phyloP scores from a whole-genome alignment of 768 basidiomycete species.

The Pleurotus djamor region DNA sequence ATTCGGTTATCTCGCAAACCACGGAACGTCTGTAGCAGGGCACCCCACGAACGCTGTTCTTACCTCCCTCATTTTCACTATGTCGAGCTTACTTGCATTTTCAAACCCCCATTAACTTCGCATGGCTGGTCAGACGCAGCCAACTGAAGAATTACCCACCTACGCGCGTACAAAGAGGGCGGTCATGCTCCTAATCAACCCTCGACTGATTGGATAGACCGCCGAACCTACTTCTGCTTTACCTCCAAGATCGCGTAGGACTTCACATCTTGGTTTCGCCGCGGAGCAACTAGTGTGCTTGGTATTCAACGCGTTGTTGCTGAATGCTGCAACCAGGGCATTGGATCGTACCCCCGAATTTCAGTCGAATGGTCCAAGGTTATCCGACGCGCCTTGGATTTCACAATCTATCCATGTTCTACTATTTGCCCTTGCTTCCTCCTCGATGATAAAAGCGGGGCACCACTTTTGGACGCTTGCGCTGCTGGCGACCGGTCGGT shows the following conservation, averaged over 20 bases:
- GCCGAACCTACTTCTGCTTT: conserved; percentile 20
- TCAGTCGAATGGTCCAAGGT: neutral
- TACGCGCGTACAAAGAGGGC: conserved; percentile 25
- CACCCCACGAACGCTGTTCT: neutral
- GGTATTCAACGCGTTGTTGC: neutral
- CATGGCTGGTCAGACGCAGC: conserved; percentile 13
- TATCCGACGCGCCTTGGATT: neutral
- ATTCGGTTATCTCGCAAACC: neutral
- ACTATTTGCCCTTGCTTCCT: neutral
- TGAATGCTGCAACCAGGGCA: neutral
- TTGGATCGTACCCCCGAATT: neutral
- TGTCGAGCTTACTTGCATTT: conserved; percentile 25
- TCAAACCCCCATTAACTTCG: conserved; percentile 21
- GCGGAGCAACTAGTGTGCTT: neutral
- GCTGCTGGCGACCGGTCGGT: neutral
- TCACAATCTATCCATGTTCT: neutral
- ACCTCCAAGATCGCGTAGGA: conserved; percentile 11
- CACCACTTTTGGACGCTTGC: neutral
- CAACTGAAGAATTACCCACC: conserved; percentile 11
- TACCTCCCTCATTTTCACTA: conserved; percentile 18
- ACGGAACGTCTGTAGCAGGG: neutral
- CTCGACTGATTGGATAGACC: conserved; percentile 32
- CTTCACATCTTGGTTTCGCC: neutral
- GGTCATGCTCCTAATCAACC: conserved; percentile 23
- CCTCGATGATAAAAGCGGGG: neutral